Evolutionary conservation across 2,329 filamentous ascomycete genomes (phyloP).

Genomic region (Chaetomium strumarium): DNA sequence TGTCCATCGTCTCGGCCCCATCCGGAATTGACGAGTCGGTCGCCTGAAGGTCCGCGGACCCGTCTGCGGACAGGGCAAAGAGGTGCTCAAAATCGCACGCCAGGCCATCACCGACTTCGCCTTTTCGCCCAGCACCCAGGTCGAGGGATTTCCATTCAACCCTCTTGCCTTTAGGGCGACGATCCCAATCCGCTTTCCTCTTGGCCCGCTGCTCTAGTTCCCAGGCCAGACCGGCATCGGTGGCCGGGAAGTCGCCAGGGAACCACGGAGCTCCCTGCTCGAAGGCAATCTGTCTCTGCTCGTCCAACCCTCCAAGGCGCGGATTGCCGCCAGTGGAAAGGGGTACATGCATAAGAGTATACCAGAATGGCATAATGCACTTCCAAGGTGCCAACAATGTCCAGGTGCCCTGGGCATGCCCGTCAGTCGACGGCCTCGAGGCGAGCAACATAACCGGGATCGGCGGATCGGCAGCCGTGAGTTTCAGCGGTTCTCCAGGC

Average conservation of each 20-base stretch:
- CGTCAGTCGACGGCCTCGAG: slow-evolving; percentile 43
- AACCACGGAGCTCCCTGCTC: slow-evolving; percentile 77
- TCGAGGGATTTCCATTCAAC: slow-evolving; percentile 68
- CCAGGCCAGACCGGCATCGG: slow-evolving; percentile 72
- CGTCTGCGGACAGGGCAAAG: slow-evolving; percentile 36
- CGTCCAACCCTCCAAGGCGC: slow-evolving; percentile 73
- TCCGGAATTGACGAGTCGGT: slow-evolving; percentile 13
- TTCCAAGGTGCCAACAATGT: slow-evolving; percentile 85
- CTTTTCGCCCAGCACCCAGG: slow-evolving; percentile 66
- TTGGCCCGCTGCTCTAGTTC: slow-evolving; percentile 59
- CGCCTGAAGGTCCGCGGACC: slow-evolving; percentile 9
- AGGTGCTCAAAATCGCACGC: slow-evolving; percentile 76
- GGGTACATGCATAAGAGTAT: slow-evolving; percentile 75
- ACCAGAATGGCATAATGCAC: slow-evolving; percentile 81
- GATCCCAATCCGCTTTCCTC: slow-evolving; percentile 62
- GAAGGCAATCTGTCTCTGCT: slow-evolving; percentile 74
- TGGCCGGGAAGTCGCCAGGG: slow-evolving; percentile 76
- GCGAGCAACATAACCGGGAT: slow-evolving; percentile 73
- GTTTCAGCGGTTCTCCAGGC: slow-evolving; percentile 57
- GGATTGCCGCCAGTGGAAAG: slow-evolving; percentile 75
- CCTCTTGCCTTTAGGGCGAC: slow-evolving; percentile 75
- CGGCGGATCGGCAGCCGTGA: slow-evolving; percentile 57
- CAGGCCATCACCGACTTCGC: slow-evolving; percentile 78
- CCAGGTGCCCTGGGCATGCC: slow-evolving; percentile 64
- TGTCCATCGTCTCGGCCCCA: slow-evolving; percentile 20